phyloP scores from a whole-genome alignment of 2,329 filamentous ascomycete genomes.

The Ophiostoma australiae region DNA sequence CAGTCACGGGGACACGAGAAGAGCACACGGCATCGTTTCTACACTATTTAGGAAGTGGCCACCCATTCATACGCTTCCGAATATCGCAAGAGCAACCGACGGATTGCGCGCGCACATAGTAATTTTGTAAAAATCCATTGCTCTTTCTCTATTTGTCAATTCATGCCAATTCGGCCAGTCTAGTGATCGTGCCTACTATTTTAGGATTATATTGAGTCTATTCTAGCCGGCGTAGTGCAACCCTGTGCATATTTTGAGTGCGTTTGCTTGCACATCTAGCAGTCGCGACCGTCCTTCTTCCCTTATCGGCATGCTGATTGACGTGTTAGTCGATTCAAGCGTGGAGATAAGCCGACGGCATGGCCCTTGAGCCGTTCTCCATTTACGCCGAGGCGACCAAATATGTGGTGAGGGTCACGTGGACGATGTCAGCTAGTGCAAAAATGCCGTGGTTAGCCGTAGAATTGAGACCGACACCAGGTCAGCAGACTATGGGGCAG shows the following conservation, averaged over 20 bases:
- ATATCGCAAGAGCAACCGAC: conserved; percentile 11
- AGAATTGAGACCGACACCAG: neutral
- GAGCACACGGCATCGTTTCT: neutral
- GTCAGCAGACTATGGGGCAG: conserved; percentile 1
- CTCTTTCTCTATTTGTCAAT: neutral
- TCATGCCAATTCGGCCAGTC: neutral
- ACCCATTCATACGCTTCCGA: conserved; percentile 2
- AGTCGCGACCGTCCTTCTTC: neutral
- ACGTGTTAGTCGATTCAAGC: conserved; percentile 8
- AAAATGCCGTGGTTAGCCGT: conserved; percentile 10
- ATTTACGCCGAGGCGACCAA: neutral
- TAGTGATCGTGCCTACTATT: neutral
- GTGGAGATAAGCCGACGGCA: conserved; percentile 4
- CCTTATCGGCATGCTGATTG: conserved; percentile 6
- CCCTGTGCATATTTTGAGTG: neutral
- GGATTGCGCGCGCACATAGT: neutral
- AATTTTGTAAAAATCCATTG: neutral
- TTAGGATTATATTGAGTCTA: neutral
- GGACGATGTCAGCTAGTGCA: neutral
- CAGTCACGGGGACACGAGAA: neutral
- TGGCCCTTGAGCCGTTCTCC: conserved; percentile 5
- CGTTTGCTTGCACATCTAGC: neutral
- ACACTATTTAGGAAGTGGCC: neutral
- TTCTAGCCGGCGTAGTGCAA: neutral
- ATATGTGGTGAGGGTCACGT: neutral